Evolutionary conservation across 371 early-diverging fungal genomes (phyloP).

Genomic region (Lichtheimia corymbifera): DNA sequence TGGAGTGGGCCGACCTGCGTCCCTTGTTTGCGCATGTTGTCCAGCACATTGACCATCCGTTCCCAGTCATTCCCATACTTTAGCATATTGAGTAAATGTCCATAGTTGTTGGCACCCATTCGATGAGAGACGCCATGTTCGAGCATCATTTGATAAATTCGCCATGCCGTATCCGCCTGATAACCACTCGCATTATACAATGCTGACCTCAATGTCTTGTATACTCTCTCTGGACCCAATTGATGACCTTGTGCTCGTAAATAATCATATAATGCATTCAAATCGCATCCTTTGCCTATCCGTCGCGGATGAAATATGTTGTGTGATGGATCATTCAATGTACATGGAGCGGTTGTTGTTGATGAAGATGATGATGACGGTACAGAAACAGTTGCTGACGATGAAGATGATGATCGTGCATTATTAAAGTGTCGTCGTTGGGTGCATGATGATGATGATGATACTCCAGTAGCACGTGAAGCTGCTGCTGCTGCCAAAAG

Average conservation of each 20-base stretch:
- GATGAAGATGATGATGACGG: too few relatives aligned
- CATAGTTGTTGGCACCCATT: conserved; percentile 39
- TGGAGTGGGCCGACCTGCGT: conserved; percentile 15
- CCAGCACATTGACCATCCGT: conserved; percentile 27
- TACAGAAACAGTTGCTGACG: too few relatives aligned
- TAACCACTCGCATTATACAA: conserved; percentile 31
- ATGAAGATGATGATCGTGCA: too few relatives aligned
- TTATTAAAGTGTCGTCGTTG: conserved; percentile 5
- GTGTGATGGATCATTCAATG: conserved; percentile 1
- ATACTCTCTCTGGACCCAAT: conserved; percentile 13
- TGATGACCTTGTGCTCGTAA: neutral
- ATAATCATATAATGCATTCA: conserved; percentile 12
- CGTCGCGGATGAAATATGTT: conserved; percentile 17
- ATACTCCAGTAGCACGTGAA: neutral
- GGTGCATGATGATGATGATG: neutral
- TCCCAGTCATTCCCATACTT: conserved; percentile 24
- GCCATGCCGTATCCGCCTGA: conserved; percentile 29
- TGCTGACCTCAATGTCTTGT: conserved; percentile 30
- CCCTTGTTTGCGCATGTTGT: conserved; percentile 23
- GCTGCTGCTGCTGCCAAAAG: conserved; percentile 10
- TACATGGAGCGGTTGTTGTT: neutral
- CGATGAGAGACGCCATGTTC: conserved; percentile 21
- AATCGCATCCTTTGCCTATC: conserved; percentile 7
- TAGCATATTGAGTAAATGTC: conserved; percentile 34
- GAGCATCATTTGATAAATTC: conserved; percentile 37